phyloP scores from a whole-genome alignment of 1,284 basidiomycete genomes.

The Boletus hoseneyae region DNA sequence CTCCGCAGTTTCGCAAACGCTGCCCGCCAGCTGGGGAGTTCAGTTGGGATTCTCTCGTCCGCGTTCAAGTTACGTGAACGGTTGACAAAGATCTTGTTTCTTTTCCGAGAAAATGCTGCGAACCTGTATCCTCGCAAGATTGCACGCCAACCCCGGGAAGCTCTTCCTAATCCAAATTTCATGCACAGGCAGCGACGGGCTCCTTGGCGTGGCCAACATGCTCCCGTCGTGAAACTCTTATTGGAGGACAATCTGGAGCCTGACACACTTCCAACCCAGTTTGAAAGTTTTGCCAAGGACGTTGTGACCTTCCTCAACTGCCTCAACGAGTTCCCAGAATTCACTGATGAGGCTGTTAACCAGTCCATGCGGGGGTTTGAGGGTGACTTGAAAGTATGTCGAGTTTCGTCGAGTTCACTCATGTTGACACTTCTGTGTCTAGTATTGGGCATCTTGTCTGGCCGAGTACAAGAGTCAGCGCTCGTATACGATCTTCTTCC shows the following conservation, averaged over 20 bases:
- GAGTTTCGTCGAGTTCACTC: not conserved
- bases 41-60: constrained; percentile 35
- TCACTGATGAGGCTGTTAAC: constrained; percentile 53
- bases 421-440: constrained; percentile 13
- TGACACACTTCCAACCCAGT: constrained; percentile 34
- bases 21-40: constrained; percentile 34
- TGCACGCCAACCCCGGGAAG: constrained; percentile 30
- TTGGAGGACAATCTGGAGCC: constrained; percentile 33
- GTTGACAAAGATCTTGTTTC: constrained; percentile 34
- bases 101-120: constrained; percentile 36
- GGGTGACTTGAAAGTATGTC: constrained; percentile 47
- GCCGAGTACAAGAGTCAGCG: constrained; percentile 34
- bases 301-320: constrained; percentile 50
- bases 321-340: constrained; percentile 56
- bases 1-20: constrained; percentile 35
- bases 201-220: constrained; percentile 33
- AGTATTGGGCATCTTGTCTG: constrained; percentile 36
- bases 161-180: constrained; percentile 34
- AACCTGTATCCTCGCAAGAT: constrained; percentile 34
- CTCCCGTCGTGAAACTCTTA: constrained; percentile 27
- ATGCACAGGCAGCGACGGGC: constrained; percentile 34
- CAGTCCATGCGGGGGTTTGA: constrained; percentile 49
- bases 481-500: not conserved
- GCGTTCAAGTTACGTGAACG: constrained; percentile 35
- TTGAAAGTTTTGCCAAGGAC: constrained; percentile 46